Evolutionary conservation across 2,329 filamentous ascomycete genomes (phyloP), one percentile per base, ranked within the genome.

Genomic region (Ilyonectria robusta): DNA sequence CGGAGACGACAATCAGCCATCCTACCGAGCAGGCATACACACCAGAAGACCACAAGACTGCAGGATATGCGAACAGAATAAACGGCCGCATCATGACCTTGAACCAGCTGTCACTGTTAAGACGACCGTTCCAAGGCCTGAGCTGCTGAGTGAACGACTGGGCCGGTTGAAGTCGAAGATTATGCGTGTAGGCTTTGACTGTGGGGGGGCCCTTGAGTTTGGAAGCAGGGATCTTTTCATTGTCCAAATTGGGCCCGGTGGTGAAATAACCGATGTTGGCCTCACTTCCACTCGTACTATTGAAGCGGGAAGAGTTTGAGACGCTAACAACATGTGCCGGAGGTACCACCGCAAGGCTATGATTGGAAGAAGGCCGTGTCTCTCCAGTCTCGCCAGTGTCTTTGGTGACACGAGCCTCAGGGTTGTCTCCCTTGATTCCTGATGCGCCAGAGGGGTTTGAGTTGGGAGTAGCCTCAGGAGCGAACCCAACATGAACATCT

Each of bases 1-100:
- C 95, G 1, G 94, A 97, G 2, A 98, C 88, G 48, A 98, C 94
- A 71, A 98, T 98, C 31, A 98, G 87, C 96, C 95, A 98, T 42
- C 95, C 95, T 7, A 98, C 89, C 0, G 94, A 96, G 73, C 96
- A 91, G 0, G 94, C 85, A 78, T 98, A 98, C 4, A 97, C 89
- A 1, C 93, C 85, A 0, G 94, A 85, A 6, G 93, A 95, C 95
- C 95, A 98, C 9, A 98, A 87, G 1, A 98, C 93, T 0, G 93
- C 89, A 0, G 96, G 96, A 76, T 98, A 98, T 1, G 92, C 89
- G 74, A 92, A 97, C 1, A 98, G 87, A 53, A 98, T 89, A 68
- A 98, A 94, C 0, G 95, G 96, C 1, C 95, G 88, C 6, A 92
- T 48, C 62, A 92, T 91, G 19, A 94, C 94, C 67, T 91, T 92